A percentile compares a stretch with the other conserved stretches of the same genome.
Evolutionary conservation across 345 rosid species (phyloP).

Genomic region (Cardamine resedifolia): DNA sequence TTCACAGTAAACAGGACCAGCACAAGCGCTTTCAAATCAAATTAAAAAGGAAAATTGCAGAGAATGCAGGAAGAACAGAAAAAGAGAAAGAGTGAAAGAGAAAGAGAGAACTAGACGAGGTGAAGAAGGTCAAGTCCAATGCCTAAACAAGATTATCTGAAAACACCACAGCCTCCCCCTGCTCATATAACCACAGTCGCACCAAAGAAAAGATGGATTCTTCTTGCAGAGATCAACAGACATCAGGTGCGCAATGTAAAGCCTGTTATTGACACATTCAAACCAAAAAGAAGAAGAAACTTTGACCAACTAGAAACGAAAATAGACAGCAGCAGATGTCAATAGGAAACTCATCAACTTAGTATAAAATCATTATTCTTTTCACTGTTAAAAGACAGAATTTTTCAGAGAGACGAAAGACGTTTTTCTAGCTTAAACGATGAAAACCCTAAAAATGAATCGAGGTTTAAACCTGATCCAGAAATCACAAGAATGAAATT

Average conservation of each 20-base stretch:
- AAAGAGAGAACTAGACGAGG: background rate
- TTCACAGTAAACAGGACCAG: conserved; percentile 18
- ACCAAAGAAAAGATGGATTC: conserved; percentile 47
- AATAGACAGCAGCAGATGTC: background rate
- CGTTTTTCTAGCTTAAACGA: background rate
- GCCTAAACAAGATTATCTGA: conserved; percentile 46
- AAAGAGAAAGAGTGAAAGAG: background rate
- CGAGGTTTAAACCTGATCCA: background rate
- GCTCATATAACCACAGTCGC: conserved; percentile 66
- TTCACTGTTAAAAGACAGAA: background rate
- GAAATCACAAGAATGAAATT: background rate
- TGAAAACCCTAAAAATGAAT: conserved; percentile 17
- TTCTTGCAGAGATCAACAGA: conserved; percentile 44
- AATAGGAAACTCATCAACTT: background rate
- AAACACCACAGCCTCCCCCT: conserved; percentile 69
- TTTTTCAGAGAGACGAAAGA: background rate
- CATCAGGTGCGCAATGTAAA: conserved; percentile 39
- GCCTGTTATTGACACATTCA: conserved; percentile 33
- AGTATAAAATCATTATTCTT: background rate
- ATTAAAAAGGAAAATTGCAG: background rate
- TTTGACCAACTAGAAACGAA: conserved; percentile 17
- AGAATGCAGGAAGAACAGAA: conserved; percentile 7
- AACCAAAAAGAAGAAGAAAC: background rate
- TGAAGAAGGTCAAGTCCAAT: conserved; percentile 61
- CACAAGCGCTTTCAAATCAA: conserved; percentile 3